Conservation (phyloP, 768 basidiomycete genomes). For the Leucogyrophana mollusca region DNA sequence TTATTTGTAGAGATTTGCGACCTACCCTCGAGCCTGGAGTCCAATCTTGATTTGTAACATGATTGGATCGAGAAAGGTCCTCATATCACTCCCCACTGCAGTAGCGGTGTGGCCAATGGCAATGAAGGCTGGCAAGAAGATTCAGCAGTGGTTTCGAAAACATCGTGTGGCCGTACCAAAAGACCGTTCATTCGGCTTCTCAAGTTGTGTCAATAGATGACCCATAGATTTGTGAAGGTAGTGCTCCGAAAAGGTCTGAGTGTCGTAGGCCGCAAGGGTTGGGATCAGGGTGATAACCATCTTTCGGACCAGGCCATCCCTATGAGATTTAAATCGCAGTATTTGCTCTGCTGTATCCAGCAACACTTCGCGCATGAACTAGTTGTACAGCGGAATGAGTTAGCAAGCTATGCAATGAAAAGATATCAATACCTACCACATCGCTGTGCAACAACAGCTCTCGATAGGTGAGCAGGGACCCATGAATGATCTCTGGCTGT, state of each 20-base stretch:
- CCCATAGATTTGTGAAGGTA: constrained; percentile 94
- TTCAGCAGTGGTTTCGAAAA: not conserved
- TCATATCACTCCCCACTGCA: constrained; percentile 92
- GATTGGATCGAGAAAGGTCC: constrained; percentile 89
- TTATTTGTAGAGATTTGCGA: not conserved
- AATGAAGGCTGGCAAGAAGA: constrained; percentile 67
- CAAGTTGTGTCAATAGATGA: constrained; percentile 82
- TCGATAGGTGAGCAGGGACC: constrained; percentile 87
- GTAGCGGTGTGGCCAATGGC: constrained; percentile 95
- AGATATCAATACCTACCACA: constrained; percentile 67
- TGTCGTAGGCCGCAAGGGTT: constrained; percentile 91
- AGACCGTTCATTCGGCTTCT: constrained; percentile 85
- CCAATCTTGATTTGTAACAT: constrained; percentile 88
- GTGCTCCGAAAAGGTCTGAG: constrained; percentile 86
- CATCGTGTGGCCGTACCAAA: constrained; percentile 56
- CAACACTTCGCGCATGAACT: constrained; percentile 91
- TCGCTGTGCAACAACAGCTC: constrained; percentile 92
- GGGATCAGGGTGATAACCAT: constrained; percentile 97
- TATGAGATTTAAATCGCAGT: constrained; percentile 81
- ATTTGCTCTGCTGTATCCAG: constrained; percentile 87
- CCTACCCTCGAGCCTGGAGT: constrained; percentile 83
- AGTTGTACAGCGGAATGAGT: no score
- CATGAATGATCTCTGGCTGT: constrained; percentile 89
- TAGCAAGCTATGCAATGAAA: no score
- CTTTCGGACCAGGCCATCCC: constrained; percentile 85